Conservation (phyloP, 176 grass and related monocot species). For the Eleusine coracana region DNA sequence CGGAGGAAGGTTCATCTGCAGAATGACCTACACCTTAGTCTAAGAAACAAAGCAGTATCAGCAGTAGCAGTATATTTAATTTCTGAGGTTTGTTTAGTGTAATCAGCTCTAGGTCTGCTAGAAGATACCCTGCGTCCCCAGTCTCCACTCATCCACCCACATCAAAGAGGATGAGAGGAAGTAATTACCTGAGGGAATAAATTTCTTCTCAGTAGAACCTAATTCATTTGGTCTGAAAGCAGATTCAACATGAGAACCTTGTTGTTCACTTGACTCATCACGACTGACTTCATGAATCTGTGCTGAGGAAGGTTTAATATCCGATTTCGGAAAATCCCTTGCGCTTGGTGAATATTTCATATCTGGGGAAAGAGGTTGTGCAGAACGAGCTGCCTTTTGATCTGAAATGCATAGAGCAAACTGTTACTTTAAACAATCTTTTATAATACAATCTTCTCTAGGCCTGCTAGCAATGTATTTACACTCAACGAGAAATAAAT, state of each 20-base stretch:
- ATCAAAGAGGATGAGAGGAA: neutral
- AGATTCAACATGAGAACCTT: slow-evolving; percentile 19
- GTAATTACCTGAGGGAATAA: slow-evolving; percentile 25
- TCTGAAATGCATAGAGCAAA: slow-evolving; percentile 34
- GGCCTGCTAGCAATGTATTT: neutral
- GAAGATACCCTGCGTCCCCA: neutral
- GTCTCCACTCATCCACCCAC: neutral
- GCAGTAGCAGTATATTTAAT: slow-evolving; percentile 2
- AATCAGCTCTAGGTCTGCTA: neutral
- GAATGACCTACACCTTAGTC: slow-evolving; percentile 28
- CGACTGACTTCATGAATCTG: slow-evolving; percentile 21
- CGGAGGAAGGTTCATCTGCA: neutral
- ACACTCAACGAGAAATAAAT: slow-evolving; percentile 14
- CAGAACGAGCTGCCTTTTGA: neutral
- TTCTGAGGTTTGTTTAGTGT: neutral
- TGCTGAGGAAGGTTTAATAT: neutral
- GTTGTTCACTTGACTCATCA: slow-evolving; percentile 31
- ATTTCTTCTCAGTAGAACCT: slow-evolving; percentile 18
- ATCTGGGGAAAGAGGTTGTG: neutral
- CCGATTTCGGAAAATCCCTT: slow-evolving; percentile 6
- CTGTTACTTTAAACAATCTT: slow-evolving; percentile 20
- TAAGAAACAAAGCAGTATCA: slow-evolving; percentile 31
- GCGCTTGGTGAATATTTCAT: neutral
- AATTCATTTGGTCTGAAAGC: slow-evolving; percentile 12
- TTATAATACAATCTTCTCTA: slow-evolving; percentile 21